Evolutionary conservation across 768 basidiomycete genomes (phyloP), one percentile per base, ranked within the genome.

Genomic region (Xanthoconium stramineum): DNA sequence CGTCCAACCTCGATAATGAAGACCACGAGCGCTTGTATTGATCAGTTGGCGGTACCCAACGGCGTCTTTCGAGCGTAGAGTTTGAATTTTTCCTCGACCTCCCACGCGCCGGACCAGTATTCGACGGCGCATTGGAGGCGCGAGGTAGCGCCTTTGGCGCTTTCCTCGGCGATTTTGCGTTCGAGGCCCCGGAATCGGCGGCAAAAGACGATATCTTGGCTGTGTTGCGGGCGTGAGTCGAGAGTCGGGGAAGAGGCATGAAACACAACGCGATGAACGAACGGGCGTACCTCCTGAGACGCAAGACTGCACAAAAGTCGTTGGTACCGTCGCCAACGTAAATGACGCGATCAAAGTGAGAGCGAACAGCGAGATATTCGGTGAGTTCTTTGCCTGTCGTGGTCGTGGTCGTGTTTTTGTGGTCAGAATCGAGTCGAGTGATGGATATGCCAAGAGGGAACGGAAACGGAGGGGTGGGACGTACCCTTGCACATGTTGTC

Each of bases 401-500:
- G 24, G 24, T 24, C 24, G 24, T 24, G 24, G 24, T 24, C 4
- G 24, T 24, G 24, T 24, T 24, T 24, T 24, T 24, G 24, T 24
- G 24, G 24, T 24, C 4, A 24, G 24, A 24, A 4, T 24, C 24
- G 24, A 24, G 24, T 24, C 24, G 24, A 24, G 4, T 24, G 4
- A 6, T 35, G 6, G 33, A 33, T 6, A 33, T 33, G 33, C 6
- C 11, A 33, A 33, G 11, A 7, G 17, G 8, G 8, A 47, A 2
- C 4, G 20, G 19, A 42, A 13, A 20, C 2, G n/a, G 40, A 40
- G 37, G 28, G 8, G 12, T 3, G 12, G 7, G 12, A 55, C 48
- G 44, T 19, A 86, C 92, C 93, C 78, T 99, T 99, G 79, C 97
- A 99, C 95, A 99, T 97, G 77, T 99, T 98, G 14, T 87, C 83